Evolutionary conservation across 306 rosid species (phyloP), one percentile per base, ranked within the genome.

Genomic region (Gastrolobium villosum): DNA sequence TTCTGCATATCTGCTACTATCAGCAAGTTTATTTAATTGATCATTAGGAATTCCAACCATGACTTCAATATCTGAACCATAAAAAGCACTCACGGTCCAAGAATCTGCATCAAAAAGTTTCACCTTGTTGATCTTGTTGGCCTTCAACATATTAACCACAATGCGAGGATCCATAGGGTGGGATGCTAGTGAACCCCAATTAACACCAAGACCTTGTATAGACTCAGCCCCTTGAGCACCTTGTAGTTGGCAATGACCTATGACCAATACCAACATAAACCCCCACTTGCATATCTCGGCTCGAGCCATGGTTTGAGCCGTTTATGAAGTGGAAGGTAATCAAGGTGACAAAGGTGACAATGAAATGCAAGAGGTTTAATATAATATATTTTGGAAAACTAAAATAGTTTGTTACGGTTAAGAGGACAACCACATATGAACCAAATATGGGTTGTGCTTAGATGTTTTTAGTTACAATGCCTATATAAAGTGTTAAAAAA

Each of bases 21-120:
- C 7, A 6, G 98, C 83, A 6, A 92, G 43, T 26, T 15, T 49
- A 1, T 30, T 39, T 70, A 92, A 79, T 46, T 77, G 89, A 60
- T 87, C 90, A 15, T 94, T 94, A 30, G 99, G 93, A 54, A 94
- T 92, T 32, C 90, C 97, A 5, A 94, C 68, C 86, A 90, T 86
- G 70, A 91, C 88, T 60, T 94, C 91, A 8, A 92, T 82, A 1
- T 64, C 86, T 0, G 89, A 62, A 1, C 95, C 99, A 0, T 83
- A 35, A 40, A 92, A 78, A 3, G 92, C 86, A 31, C 72, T 31
- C 3, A 94, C 79, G 1, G 79, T 78, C 87, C 82, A 50, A 34
- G 87, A 61, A 74, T 94, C 97, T 2, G 97, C 81, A 10, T 92
- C 99, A 30, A 94, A 94, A 40, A 94, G 86, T 76, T 94, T 94